Evolutionary conservation across 306 rosid genomes (phyloP), one percentile per base, ranked within the genome.

Genomic region (Urtica urens): DNA sequence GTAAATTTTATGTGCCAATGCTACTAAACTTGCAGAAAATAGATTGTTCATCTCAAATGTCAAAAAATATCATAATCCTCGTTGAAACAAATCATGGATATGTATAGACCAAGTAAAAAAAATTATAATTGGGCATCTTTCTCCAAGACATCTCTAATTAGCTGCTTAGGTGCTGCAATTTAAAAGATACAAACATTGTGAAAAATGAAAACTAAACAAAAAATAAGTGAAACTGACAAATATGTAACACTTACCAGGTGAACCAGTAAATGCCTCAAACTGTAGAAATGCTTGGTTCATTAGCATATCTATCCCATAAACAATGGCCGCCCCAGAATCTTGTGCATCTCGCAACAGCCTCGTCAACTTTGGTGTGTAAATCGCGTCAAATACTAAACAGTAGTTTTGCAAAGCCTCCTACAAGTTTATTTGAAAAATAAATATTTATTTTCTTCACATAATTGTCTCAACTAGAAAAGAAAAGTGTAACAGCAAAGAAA

Each of bases 261-360:
- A 44, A 20, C 78, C 75, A 24, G 81, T 72, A 58, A 82, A 82
- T 33, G 17, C 78, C 64, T 78, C 73, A 34, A 64, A 74, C 58
- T 78, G 93, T 51, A 55, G 69, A 56, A 72, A 78, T 53, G 86
- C 86, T 76, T 78, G 83, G 51, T 76, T 76, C 46, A 75, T 58
- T 57, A 82, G 73, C 93, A 78, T 82, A 58, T 82, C 83, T 38
- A 78, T 62, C 30, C 93, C 86, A 33, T 59, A 78, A 51, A 67
- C 82, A 23, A 68, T 34, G 12, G 72, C 41, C 16, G 70, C 81
- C 38, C 93, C 83, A 46, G 66, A 48, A 57, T 70, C 86, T 27
- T 70, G 62, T 26, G 93, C 86, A 64, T 82, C 93, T 58, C 37
- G 58, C 34, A 82, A 66, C 66, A 82, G 86, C 43, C 83, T 82